phyloP scores from a whole-genome alignment of 768 basidiomycete species.

The Kwoniella sp. region DNA sequence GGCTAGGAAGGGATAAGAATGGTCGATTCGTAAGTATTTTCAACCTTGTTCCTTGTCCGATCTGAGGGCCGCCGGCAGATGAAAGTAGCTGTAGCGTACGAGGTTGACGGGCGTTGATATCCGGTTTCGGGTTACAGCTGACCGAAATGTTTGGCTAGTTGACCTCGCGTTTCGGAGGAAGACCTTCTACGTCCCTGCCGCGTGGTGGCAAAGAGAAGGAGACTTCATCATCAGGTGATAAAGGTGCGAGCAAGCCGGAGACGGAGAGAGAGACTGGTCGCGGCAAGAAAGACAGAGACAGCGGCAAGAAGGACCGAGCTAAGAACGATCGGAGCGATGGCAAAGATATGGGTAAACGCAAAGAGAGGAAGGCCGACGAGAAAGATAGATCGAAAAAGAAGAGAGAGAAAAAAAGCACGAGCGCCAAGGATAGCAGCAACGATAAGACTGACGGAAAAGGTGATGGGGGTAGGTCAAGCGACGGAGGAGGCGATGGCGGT shows the following conservation, averaged over 20 bases:
- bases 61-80: too few relatives aligned
- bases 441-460: background rate
- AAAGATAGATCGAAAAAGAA: background rate
- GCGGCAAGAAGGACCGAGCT: background rate
- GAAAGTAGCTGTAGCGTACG: background rate
- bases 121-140: background rate
- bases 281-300: slow-evolving; percentile 1
- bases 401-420: background rate
- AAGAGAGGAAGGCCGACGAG: background rate
- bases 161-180: background rate
- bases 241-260: background rate
- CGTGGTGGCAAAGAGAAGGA: background rate
- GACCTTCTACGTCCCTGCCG: background rate
- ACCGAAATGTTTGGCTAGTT: slow-evolving; percentile 15
- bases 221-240: background rate
- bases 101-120: background rate
- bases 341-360: background rate
- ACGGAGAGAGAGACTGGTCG: background rate
- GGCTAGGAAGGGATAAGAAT: slow-evolving; percentile 32
- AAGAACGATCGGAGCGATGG: background rate
- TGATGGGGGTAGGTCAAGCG: background rate
- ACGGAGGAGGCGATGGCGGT: too few relatives aligned
- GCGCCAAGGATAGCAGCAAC: background rate
- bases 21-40: slow-evolving; percentile 36
- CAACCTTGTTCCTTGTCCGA: background rate